These are phyloP conservation scores for Picea sitchensis DNA, from an alignment of 75 land plant genomes.

Conservation along the genomic window DNA sequence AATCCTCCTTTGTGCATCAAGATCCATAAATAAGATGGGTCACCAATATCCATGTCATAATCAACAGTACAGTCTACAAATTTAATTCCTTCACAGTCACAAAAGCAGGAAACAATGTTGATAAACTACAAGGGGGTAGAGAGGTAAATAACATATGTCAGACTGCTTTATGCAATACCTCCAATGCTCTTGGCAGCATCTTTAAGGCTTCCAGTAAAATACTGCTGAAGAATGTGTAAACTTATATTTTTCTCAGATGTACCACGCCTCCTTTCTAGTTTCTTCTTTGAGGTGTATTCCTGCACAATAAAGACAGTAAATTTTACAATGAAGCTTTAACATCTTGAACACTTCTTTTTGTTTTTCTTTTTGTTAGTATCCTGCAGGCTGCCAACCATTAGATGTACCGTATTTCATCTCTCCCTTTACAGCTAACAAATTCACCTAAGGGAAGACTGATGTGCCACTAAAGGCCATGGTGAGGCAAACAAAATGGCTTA, in stretches of 20 bases:
- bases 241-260: conserved; percentile 72
- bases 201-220: conserved; percentile 89
- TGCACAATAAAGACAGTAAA: not conserved
- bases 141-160: not conserved
- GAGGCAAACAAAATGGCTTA: not conserved
- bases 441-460: not conserved
- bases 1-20: not conserved
- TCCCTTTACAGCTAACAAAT: not conserved
- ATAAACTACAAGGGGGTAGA: not conserved
- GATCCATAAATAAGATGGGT: not conserved
- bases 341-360: no score
- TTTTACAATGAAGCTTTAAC: not conserved
- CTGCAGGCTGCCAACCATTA: not conserved
- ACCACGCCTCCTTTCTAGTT: conserved; percentile 47
- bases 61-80: no score
- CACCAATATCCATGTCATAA: not conserved
- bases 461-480: not conserved
- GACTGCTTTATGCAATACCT: conserved; percentile 31
- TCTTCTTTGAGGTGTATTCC: conserved; percentile 14
- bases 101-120: not conserved
- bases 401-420: not conserved
- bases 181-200: conserved; percentile 91
- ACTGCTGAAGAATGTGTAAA: conserved; percentile 72
- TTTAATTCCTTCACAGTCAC: not conserved
- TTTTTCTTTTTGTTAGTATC: not conserved